Conservation (phyloP, 768 basidiomycete genomes). For the Suillus spraguei region DNA sequence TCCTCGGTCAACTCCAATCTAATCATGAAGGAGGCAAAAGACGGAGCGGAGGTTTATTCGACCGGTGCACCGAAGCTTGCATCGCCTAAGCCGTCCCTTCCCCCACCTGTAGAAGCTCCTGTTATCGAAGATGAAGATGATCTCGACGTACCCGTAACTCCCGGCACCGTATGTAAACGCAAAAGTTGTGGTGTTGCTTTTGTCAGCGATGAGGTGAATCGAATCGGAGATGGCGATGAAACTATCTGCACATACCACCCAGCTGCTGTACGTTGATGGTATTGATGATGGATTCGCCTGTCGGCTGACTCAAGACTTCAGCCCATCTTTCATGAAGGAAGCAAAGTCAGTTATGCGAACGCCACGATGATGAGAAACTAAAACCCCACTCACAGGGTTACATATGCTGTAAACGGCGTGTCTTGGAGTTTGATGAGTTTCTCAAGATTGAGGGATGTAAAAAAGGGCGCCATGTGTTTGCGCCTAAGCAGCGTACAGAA, state of each 20-base stretch:
- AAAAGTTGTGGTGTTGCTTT: slow-evolving; percentile 74
- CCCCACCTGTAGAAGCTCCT: slow-evolving; percentile 32
- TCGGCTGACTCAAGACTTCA: slow-evolving; percentile 34
- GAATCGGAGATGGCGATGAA: slow-evolving; percentile 67
- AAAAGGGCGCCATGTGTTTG: slow-evolving; percentile 88
- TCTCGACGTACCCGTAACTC: slow-evolving; percentile 48
- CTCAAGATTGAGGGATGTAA: slow-evolving; percentile 93
- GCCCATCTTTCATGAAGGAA: slow-evolving; percentile 97
- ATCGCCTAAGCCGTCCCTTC: slow-evolving; percentile 18
- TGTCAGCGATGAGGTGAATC: slow-evolving; percentile 71
- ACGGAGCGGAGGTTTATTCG: slow-evolving; percentile 61
- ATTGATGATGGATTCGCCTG: slow-evolving; percentile 5
- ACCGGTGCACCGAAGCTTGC: slow-evolving; percentile 18
- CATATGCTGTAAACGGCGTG: slow-evolving; percentile 93
- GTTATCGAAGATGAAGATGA: slow-evolving; percentile 85
- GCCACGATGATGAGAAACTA: slow-evolving; percentile 3
- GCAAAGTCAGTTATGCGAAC: slow-evolving; percentile 59
- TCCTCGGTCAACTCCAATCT: slow-evolving; percentile 33
- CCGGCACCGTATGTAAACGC: slow-evolving; percentile 74
- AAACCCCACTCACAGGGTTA: slow-evolving; percentile 66
- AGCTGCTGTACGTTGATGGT: slow-evolving; percentile 59
- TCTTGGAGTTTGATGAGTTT: slow-evolving; percentile 97
- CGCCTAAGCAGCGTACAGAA: slow-evolving; percentile 51
- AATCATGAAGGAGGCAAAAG: slow-evolving; percentile 42
- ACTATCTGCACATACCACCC: slow-evolving; percentile 86